Evolutionary conservation across 2,329 filamentous ascomycete species (phyloP).

Genomic region (Clonostachys solani): DNA sequence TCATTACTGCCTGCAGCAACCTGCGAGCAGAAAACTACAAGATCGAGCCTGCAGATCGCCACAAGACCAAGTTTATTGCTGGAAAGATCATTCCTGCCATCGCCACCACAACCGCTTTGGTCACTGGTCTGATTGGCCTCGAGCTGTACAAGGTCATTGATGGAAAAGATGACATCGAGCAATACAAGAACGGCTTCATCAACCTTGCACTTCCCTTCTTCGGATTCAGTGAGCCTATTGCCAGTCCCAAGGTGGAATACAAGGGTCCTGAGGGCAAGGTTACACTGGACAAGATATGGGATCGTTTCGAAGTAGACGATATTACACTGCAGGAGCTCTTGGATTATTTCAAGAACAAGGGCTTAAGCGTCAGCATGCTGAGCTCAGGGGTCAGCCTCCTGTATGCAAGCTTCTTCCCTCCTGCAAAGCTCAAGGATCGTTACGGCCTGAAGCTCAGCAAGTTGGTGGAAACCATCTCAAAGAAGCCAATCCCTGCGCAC

Average conservation of each 20-base stretch:
- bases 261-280: constrained; percentile 74
- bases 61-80: constrained; percentile 99
- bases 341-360: constrained; percentile 74
- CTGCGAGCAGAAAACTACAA: constrained; percentile 97
- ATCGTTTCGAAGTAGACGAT: constrained; percentile 87
- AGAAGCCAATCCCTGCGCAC: constrained; percentile 85
- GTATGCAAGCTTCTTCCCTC: constrained; percentile 89
- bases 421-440: constrained; percentile 75
- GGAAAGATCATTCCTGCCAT: constrained; percentile 99
- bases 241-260: constrained; percentile 90
- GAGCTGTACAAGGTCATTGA: constrained; percentile 97
- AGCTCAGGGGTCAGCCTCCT: constrained; percentile 95
- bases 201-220: constrained; percentile 97
- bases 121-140: constrained; percentile 87
- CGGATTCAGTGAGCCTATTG: constrained; percentile 95
- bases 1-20: constrained; percentile 96
- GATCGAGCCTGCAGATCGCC: constrained; percentile 84
- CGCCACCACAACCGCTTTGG: constrained; percentile 91
- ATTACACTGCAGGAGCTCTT: constrained; percentile 83
- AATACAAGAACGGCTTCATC: constrained; percentile 99
- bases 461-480: constrained; percentile 83
- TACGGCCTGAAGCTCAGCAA: constrained; percentile 80
- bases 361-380: constrained; percentile 84
- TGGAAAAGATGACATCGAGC: constrained; percentile 92
- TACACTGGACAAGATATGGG: constrained; percentile 93